Conservation (phyloP, 805 yeast genomes). For the Millerago galiae region DNA sequence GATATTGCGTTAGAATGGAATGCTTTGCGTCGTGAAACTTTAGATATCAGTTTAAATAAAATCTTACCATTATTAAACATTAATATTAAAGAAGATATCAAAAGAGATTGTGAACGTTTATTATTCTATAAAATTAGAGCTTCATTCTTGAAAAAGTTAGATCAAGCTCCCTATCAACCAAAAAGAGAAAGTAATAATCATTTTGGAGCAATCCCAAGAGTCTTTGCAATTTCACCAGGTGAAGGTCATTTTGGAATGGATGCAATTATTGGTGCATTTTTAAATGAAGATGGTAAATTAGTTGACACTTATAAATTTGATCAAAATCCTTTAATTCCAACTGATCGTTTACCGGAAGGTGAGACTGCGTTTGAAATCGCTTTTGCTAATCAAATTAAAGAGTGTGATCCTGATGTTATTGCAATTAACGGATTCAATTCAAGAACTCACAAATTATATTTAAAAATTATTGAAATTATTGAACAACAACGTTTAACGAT, state of each 20-base stretch:
- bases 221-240: slow-evolving; percentile 78
- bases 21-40: slow-evolving; percentile 57
- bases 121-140: slow-evolving; percentile 66
- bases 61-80: slow-evolving; percentile 61
- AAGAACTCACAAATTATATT: slow-evolving; percentile 54
- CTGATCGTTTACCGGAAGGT: slow-evolving; percentile 36
- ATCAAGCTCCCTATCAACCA: slow-evolving; percentile 93
- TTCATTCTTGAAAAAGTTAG: slow-evolving; percentile 61
- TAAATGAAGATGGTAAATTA: slow-evolving; percentile 77
- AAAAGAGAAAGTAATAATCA: slow-evolving; percentile 46
- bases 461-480: slow-evolving; percentile 49
- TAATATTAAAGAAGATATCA: slow-evolving; percentile 77
- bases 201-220: slow-evolving; percentile 79
- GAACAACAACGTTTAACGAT: slow-evolving; percentile 47
- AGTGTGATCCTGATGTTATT: slow-evolving; percentile 79
- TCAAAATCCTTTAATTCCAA: slow-evolving; percentile 51
- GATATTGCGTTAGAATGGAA: slow-evolving; percentile 80
- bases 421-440: slow-evolving; percentile 87
- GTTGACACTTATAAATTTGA: slow-evolving; percentile 74
- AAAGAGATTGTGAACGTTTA: slow-evolving; percentile 66
- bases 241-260: slow-evolving; percentile 75
- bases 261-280: slow-evolving; percentile 75
- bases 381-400: slow-evolving; percentile 52
- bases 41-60: slow-evolving; percentile 61
- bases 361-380: slow-evolving; percentile 58